Base-by-base conservation (phyloP, 1,284 basidiomycete species). In the Melampsora larici-populina region DNA sequence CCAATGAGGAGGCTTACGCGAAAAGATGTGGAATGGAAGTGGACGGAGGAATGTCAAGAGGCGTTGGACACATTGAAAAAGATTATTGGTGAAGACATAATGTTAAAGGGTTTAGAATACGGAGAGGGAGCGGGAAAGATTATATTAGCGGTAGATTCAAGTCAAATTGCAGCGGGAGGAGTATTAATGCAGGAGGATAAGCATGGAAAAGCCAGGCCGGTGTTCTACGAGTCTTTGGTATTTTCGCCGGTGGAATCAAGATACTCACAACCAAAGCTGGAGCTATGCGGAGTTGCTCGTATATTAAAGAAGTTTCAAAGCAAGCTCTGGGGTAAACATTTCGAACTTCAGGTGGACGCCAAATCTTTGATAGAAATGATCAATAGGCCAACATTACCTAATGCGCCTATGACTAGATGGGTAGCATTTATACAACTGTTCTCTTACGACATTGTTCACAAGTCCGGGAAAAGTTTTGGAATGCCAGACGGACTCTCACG, bases 391-490 rank as follows among this genome's bases (percentile, higher is more conserved):
- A 8, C n/a, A n/a, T 58, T 63, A 2, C 71, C 71, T 6, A 65
- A 73, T 51, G 5, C 71, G 2, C 71, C 71, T 0, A 73, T 73
- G 71, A 73, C 33, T 1, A 1, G 43, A 24, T 73, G 71, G 58
- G 33, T 73, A 13, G n/a, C 33, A 5, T 73, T 43, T 43, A 21
- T 73, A 2, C 71, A 73, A 11, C 43, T 51, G 1, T 73, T 73
- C 46, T 73, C 62, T 21, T 73, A 63, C n/a, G 0, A n/a, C 1
- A 11, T 73, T 8, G 62, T 73, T 1, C 71, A 73, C 51, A n/a
- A n/a, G n/a, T n/a, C n/a, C n/a, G n/a, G n/a, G n/a, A n/a, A n/a
- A n/a, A n/a, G n/a, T n/a, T n/a, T n/a, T n/a, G n/a, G n/a, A n/a
- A n/a, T n/a, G n/a, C n/a, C n/a, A n/a, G n/a, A n/a, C n/a, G n/a